Evolutionary conservation across 805 yeast species (phyloP).

Genomic region (Teunomyces pallodes): DNA sequence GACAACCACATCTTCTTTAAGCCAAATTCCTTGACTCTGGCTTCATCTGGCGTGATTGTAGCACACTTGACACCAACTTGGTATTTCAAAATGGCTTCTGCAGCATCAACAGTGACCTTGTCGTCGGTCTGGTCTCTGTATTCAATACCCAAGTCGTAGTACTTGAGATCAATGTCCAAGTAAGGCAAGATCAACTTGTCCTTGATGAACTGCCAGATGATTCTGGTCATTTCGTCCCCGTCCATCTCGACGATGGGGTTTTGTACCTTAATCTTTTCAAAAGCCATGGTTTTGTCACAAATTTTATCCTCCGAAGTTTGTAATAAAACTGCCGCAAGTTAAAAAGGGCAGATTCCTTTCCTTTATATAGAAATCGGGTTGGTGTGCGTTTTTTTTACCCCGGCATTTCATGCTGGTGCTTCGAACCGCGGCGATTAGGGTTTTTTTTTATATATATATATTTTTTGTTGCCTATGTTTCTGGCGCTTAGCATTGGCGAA

Average conservation of each 20-base stretch:
- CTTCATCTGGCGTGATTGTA: constrained; percentile 82
- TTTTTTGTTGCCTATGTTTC: background rate
- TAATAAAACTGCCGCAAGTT: too few species aligned
- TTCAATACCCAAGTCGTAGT: constrained; percentile 69
- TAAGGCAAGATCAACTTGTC: constrained; percentile 65
- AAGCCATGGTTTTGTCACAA: background rate
- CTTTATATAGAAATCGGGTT: background rate
- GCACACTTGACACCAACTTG: constrained; percentile 87
- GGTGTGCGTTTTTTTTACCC: background rate
- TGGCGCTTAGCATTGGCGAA: background rate
- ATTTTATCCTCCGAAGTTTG: too few species aligned
- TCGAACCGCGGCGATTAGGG: background rate
- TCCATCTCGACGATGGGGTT: constrained; percentile 76
- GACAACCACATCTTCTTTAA: constrained; percentile 83
- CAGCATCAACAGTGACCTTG: constrained; percentile 74
- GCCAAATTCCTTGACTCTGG: constrained; percentile 69
- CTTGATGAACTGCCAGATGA: constrained; percentile 77
- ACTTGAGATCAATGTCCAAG: constrained; percentile 69
- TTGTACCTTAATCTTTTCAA: constrained; percentile 59
- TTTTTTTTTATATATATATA: background rate
- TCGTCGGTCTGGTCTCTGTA: constrained; percentile 71
- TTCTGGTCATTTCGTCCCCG: constrained; percentile 86
- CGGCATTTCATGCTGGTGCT: background rate
- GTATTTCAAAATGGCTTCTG: constrained; percentile 67
- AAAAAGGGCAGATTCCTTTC: background rate